Evolutionary conservation across 2,329 filamentous ascomycete genomes (phyloP), one percentile per base, ranked within the genome.

Genomic region (Penicillium sclerotiorum): DNA sequence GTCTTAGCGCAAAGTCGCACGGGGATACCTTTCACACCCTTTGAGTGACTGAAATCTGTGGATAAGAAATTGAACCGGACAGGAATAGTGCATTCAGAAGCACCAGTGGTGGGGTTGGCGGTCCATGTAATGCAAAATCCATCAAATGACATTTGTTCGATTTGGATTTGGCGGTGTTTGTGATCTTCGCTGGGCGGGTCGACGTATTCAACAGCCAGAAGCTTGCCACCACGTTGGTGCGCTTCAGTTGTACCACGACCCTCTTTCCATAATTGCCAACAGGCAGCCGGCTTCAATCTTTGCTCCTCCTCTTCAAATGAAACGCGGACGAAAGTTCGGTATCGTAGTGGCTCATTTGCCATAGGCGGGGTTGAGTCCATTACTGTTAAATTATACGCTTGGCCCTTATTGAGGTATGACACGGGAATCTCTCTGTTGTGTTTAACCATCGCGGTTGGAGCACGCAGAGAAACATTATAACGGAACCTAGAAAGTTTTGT

Each of bases 31-130:
- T 97, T 99, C 41, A 99, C 94, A 38, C 94, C 94, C 67, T 99
- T 99, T 8, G 94, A 97, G 67, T 97, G 94, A 70, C 93, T 97
- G 68, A 97, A 99, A 68, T 99, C 94, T 8, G 94, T 99, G 0
- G 94, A 99, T 0, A 99, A 79, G 67, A 99, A 99, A 74, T 99
- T 99, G 79, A 97, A 99, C 38, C 94, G 89, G 11, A 97, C 90
- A 8, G 91, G 88, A 48, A 99, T 84, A 41, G 85, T 89, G 69
- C 91, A 94, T 62, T 96, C 91, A 3, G 87, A 81, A 65, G 9
- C 72, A 0, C 86, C 85, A 41, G 85, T 86, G 35, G 64, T 50
- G 30, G 82, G 72, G 4, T 85, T 87, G 0, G 90, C 87, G 0
- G 86, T 89, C 93, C 93, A 97, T 5, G 86, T 83, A 4, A 97